These are phyloP conservation scores for Xylaria sp. DNA, from an alignment of 2,329 filamentous ascomycete species.

Conservation along the genomic window DNA sequence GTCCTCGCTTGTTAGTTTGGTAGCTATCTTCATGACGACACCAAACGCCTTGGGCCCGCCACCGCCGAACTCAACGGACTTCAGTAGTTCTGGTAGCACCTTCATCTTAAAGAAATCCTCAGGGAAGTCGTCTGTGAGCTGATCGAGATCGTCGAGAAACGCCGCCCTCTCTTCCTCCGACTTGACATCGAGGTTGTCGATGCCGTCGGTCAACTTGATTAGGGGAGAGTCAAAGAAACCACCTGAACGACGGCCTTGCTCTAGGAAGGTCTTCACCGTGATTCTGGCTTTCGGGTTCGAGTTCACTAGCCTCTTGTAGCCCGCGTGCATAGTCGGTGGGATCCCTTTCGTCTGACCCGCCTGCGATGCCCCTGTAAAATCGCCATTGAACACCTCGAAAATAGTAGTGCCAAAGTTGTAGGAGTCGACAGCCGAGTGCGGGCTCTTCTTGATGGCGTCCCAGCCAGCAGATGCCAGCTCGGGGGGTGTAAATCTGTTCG, in stretches of 20 bases:
- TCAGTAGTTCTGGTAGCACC: slow-evolving; percentile 92
- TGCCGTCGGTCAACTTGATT: slow-evolving; percentile 91
- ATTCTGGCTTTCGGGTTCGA: slow-evolving; percentile 89
- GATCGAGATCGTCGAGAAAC: slow-evolving; percentile 87
- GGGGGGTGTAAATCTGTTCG: slow-evolving; percentile 84
- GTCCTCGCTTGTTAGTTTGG: slow-evolving; percentile 88
- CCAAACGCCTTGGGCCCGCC: slow-evolving; percentile 91
- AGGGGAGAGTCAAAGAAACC: slow-evolving; percentile 94
- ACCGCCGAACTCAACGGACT: slow-evolving; percentile 97
- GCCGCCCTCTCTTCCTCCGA: slow-evolving; percentile 83
- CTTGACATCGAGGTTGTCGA: slow-evolving; percentile 93
- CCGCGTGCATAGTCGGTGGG: slow-evolving; percentile 87
- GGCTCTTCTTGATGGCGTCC: slow-evolving; percentile 87
- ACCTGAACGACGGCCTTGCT: slow-evolving; percentile 83
- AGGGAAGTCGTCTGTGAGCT: slow-evolving; percentile 91
- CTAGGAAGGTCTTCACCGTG: slow-evolving; percentile 85
- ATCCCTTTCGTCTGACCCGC: slow-evolving; percentile 87
- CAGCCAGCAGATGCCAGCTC: slow-evolving; percentile 90
- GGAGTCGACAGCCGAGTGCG: slow-evolving; percentile 83
- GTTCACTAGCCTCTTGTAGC: slow-evolving; percentile 90
- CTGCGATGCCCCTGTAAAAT: slow-evolving; percentile 80
- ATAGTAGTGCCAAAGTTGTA: slow-evolving; percentile 88
- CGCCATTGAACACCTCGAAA: slow-evolving; percentile 91
- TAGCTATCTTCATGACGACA: slow-evolving; percentile 89
- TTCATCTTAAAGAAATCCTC: slow-evolving; percentile 99